phyloP scores from a whole-genome alignment of 78 protist genomes.

The Chrysochromulina parva region DNA sequence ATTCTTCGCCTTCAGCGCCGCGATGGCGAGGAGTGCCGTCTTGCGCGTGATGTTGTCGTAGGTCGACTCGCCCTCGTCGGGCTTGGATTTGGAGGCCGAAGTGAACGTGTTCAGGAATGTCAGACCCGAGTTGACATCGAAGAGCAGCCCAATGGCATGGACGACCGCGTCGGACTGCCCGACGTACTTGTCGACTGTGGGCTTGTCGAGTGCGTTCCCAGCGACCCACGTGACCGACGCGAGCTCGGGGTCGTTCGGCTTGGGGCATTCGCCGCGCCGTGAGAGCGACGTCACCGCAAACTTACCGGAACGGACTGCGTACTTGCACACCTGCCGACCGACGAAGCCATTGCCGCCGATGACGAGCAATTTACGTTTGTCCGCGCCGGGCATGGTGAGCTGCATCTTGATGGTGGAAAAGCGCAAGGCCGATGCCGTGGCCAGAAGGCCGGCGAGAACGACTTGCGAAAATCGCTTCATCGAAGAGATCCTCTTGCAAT shows the following conservation, averaged over 20 bases:
- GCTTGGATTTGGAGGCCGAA: too few relatives aligned
- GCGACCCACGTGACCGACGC: background rate
- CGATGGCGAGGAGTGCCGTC: background rate
- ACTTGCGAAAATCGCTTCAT: too few relatives aligned
- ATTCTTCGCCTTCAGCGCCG: background rate
- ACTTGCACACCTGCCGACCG: background rate
- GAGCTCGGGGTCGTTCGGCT: background rate
- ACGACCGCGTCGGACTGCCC: background rate
- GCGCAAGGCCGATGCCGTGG: too few relatives aligned
- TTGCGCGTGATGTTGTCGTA: slow-evolving; percentile 21
- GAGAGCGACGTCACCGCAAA: background rate
- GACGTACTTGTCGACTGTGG: background rate
- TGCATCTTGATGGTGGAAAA: too few relatives aligned
- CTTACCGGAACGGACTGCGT: background rate
- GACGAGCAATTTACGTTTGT: background rate
- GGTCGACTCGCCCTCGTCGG: background rate
- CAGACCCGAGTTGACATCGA: background rate
- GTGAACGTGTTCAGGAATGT: background rate
- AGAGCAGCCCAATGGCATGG: background rate
- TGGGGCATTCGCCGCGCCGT: background rate
- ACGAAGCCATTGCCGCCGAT: background rate
- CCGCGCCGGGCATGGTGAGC: too few relatives aligned
- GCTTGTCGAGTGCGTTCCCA: background rate
- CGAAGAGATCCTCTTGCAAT: too few relatives aligned
- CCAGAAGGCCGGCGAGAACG: too few relatives aligned